A percentile compares a stretch with the other conserved stretches of the same genome.
phyloP scores from a whole-genome alignment of 176 grass and related monocot genomes.

The Aegilops bicornis region DNA sequence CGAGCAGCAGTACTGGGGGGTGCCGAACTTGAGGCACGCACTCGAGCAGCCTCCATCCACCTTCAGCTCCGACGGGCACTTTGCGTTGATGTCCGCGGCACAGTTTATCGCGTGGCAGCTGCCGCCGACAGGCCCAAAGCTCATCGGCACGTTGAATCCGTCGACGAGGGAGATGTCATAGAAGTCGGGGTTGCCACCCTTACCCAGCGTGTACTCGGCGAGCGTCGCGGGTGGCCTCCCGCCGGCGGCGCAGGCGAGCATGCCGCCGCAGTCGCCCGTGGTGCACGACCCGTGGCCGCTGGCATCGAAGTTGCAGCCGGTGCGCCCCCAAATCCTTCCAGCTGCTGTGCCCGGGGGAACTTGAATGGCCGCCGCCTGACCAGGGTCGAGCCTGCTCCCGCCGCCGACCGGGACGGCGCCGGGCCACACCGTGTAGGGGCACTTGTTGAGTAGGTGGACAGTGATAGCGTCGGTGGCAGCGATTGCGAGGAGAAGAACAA shows the following conservation, averaged over 20 bases:
- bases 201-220: slow-evolving; percentile 45
- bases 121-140: slow-evolving; percentile 15
- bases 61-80: slow-evolving; percentile 44
- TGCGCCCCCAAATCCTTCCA: slow-evolving; percentile 56
- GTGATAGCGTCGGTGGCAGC: not conserved
- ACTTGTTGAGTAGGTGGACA: slow-evolving; percentile 46
- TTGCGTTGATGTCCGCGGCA: slow-evolving; percentile 33
- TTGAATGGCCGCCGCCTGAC: slow-evolving; percentile 22
- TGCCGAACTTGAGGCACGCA: slow-evolving; percentile 34
- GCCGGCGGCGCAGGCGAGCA: slow-evolving; percentile 34
- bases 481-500: not conserved
- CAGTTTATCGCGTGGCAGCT: slow-evolving; percentile 3
- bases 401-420: slow-evolving; percentile 41
- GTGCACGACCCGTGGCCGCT: slow-evolving; percentile 38
- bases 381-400: slow-evolving; percentile 36
- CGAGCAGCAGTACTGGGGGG: not conserved
- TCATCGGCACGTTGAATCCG: slow-evolving; percentile 63
- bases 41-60: slow-evolving; percentile 38
- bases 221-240: slow-evolving; percentile 45
- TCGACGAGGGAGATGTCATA: slow-evolving; percentile 66
- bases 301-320: slow-evolving; percentile 57
- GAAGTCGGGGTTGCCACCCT: slow-evolving; percentile 34
- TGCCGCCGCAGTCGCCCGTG: slow-evolving; percentile 59
- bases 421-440: slow-evolving; percentile 55
- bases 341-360: slow-evolving; percentile 6